Conservation (phyloP, 2,329 filamentous ascomycete genomes). For the Aurifilum marmelostoma region DNA sequence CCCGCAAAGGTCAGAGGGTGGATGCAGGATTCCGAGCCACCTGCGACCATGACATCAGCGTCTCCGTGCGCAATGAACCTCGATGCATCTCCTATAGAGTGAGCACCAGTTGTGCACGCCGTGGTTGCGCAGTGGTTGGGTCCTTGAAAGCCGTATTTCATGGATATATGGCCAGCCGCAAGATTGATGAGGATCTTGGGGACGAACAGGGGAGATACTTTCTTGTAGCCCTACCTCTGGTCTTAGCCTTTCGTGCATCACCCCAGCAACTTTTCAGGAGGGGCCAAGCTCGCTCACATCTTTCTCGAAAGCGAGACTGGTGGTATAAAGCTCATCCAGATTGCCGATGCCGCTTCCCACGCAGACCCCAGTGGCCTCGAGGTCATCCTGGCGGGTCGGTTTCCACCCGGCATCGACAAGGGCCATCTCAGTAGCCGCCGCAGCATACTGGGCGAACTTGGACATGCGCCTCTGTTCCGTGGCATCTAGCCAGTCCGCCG, state of each 20-base stretch:
- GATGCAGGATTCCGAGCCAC: conserved; percentile 92
- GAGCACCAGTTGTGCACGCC: conserved; percentile 93
- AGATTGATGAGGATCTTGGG: conserved; percentile 93
- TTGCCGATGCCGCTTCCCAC: conserved; percentile 96
- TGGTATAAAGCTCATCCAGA: conserved; percentile 86
- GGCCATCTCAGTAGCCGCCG: conserved; percentile 85
- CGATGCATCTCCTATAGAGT: conserved; percentile 92
- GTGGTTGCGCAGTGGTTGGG: conserved; percentile 94
- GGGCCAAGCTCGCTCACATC: conserved; percentile 61
- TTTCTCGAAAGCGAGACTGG: conserved; percentile 74
- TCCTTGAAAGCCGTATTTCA: conserved; percentile 86
- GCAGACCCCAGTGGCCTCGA: conserved; percentile 83
- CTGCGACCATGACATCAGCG: conserved; percentile 94
- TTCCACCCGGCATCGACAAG: conserved; percentile 81
- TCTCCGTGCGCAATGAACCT: conserved; percentile 90
- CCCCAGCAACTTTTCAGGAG: conserved; percentile 9
- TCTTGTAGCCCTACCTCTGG: conserved; percentile 75
- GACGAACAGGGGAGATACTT: conserved; percentile 91
- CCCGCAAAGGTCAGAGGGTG: conserved; percentile 92
- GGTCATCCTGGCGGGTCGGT: conserved; percentile 61
- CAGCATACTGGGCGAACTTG: conserved; percentile 87
- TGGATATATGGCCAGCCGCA: conserved; percentile 91
- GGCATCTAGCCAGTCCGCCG: conserved; percentile 57
- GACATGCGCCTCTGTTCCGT: conserved; percentile 77
- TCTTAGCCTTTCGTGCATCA: conserved; percentile 27